Evolutionary conservation across 257 asterid species (phyloP), one percentile per base, ranked within the genome.

Genomic region (Lycium barbarum): DNA sequence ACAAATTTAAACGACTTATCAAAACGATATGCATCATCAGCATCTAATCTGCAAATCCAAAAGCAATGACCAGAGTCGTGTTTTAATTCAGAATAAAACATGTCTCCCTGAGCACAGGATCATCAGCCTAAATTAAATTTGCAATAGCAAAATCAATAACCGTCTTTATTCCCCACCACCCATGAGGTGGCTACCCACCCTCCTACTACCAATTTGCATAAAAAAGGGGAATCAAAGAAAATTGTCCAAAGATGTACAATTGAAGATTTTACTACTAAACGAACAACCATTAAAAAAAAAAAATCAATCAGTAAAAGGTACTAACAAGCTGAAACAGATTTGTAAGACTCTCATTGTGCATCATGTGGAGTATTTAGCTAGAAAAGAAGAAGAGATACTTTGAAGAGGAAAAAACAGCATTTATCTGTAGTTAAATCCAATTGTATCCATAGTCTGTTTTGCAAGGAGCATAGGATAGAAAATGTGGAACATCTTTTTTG

Each of bases 21-120:
- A n/a, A 73, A 45, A 73, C 80, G n/a, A 73, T 73, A 73, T 73
- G 81, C 81, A 73, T 49, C 40, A 20, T 26, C 55, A 45, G 12
- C 54, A 70, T 70, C 79, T 38, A 18, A 43, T 40, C 57, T 71
- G 55, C 55, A 14, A 71, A 72, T 43, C 15, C 80, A 72, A 73
- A 49, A 47, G 61, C 40, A 47, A 12, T 73, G 18, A 59, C 61
- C 81, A 6, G 47, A 73, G 38, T 35, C 59, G 47, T 47, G 59
- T 73, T 51, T 73, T 47, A 47, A 47, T 73, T 47, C 61, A 73
- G 40, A 73, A 73, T 13, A 73, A n/a, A 51, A 73, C 14, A 22
- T 47, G 81, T 73, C 40, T 73, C 18, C 61, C 38, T 20, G n/a
- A 49, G 20, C 61, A 47, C 81, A 47, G 7, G n/a, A 47, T 47